Evolutionary conservation across 331 rosid species (phyloP).

Genomic region (Ulmus americana): DNA sequence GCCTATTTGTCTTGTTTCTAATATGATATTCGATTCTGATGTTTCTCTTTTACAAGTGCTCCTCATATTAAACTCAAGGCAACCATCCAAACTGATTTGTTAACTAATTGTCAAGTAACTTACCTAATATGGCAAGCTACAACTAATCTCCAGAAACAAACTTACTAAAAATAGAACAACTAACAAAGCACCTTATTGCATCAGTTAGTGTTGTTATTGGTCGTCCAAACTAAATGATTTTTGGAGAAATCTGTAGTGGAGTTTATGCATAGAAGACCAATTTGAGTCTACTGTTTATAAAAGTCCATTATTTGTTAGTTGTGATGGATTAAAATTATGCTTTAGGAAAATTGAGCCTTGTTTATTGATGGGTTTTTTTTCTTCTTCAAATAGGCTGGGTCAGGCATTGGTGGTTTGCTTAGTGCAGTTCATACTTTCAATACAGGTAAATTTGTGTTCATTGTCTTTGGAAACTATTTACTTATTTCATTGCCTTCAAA

Average conservation of each 20-base stretch:
- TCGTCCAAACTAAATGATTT: not conserved
- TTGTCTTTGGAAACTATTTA: not conserved
- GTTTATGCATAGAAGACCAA: not conserved
- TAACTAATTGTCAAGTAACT: not conserved
- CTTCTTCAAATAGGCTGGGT: slow-evolving; percentile 53
- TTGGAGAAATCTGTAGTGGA: not conserved
- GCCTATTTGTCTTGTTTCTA: no score
- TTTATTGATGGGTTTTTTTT: slow-evolving; percentile 11
- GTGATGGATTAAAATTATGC: not conserved
- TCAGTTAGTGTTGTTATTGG: not conserved
- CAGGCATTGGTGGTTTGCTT: slow-evolving; percentile 75
- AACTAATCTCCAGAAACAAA: not conserved
- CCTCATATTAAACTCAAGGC: no score
- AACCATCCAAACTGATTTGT: no score
- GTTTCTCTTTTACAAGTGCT: no score
- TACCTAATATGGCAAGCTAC: not conserved
- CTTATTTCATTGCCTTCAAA: not conserved
- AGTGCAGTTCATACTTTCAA: slow-evolving; percentile 65
- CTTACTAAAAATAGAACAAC: not conserved
- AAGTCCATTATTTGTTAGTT: not conserved
- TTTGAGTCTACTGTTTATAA: not conserved
- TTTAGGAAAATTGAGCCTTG: not conserved
- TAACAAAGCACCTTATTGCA: not conserved
- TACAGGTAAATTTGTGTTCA: slow-evolving; percentile 34
- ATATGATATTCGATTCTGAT: no score